These are phyloP conservation scores for Triticum urartu DNA, from an alignment of 176 grass and related monocot species.

Conservation along the genomic window DNA sequence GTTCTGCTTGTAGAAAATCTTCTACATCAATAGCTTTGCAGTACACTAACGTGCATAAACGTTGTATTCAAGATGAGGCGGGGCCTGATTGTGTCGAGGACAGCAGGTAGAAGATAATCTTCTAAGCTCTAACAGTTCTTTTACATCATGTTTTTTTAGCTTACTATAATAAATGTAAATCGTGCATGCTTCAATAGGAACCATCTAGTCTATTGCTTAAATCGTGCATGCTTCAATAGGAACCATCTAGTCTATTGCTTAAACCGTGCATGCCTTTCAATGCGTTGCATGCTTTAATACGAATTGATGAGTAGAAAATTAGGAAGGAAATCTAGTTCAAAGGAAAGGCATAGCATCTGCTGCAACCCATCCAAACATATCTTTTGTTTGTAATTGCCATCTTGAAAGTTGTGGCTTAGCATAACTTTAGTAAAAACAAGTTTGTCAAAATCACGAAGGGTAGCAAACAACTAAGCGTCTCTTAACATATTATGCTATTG, in stretches of 20 bases:
- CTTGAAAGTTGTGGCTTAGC: too few species aligned
- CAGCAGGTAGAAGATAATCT: constrained; percentile 26
- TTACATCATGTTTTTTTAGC: not conserved
- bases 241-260: too few species aligned
- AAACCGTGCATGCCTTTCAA: too few species aligned
- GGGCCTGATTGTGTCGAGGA: not conserved
- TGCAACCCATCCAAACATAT: not conserved
- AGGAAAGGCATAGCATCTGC: not conserved
- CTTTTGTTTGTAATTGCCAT: not conserved
- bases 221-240: too few species aligned
- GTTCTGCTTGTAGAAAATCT: not conserved
- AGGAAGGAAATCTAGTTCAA: not conserved
- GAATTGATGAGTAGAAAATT: not conserved
- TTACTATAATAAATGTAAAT: not conserved
- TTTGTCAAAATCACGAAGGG: not conserved
- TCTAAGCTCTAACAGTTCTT: not conserved
- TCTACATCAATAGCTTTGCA: constrained; percentile 30
- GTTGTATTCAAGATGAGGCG: constrained; percentile 15
- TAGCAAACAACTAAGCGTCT: not conserved
- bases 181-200: not conserved
- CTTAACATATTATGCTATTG: not conserved
- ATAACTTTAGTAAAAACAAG: not conserved
- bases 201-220: not conserved
- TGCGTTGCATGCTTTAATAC: not conserved
- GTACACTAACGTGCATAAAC: constrained; percentile 11